Base-by-base conservation (phyloP, 163 green algal species). In the Chlamydomonas reinhardtii region DNA sequence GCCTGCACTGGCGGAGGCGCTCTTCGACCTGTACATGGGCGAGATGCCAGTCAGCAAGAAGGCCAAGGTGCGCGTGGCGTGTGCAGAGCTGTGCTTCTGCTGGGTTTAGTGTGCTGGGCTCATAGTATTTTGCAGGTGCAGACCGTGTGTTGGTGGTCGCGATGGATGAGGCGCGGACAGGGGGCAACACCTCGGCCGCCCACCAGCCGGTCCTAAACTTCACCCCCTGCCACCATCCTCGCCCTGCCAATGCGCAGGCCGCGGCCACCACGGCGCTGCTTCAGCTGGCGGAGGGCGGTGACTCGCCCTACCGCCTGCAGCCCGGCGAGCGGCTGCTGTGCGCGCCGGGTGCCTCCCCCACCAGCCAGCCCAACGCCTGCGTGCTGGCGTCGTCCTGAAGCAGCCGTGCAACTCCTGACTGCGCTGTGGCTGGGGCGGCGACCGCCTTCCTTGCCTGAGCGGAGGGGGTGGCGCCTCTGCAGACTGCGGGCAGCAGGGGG, bases 1-100 rank as follows among this genome's bases (percentile, higher is more conserved):
- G 27, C 85, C 88, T 1, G 87, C 88, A 31, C 81, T 96, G 62
- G 88, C 77, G 0, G 82, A 91, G 54, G 93, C 93, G 16, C 81
- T 96, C 27, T 94, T 96, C 70, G 93, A 95, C 61, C 74, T 96
- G 80, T 94, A 94, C 88, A 83, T 94, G 22, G 91, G 89, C 0
- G 83, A 90, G 12, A 70, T 91, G 73, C 91, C 91, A 9, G 89
- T 93, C 59, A 88, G 73, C 71, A 85, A 82, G 61, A 66, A 77
- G 37, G 89, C 91, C 11, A 92, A 91, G 76, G 91, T 84, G 59
- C 19, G 80, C 22, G 8, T 15, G 0, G 52, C 73, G 32, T 1
- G 31, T 0, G 66, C 0, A 2, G 20, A 32, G 27, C 6, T 16
- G 62, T 29, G 27, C 6, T 70, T 29, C 24, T 4, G 25, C 62